phyloP scores from a whole-genome alignment of 371 early-diverging fungal species.

The Umbelopsis sp. region DNA sequence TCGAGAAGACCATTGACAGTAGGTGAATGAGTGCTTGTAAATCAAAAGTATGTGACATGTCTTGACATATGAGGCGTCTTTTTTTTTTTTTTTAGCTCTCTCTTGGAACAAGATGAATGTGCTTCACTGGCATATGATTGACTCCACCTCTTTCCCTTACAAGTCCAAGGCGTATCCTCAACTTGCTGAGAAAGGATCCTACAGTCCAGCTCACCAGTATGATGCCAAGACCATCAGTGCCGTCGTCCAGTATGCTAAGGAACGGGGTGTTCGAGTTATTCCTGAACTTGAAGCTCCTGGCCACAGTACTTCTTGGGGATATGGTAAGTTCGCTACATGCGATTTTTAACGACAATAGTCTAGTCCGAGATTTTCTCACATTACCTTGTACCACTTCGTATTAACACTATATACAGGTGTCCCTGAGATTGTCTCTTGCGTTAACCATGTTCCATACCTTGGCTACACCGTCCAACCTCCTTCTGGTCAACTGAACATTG shows the following conservation, averaged over 20 bases:
- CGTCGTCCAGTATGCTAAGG: constrained; percentile 55
- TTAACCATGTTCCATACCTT: constrained; percentile 37
- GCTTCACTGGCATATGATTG: constrained; percentile 66
- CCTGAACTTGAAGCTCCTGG: constrained; percentile 67
- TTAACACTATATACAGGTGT: constrained; percentile 18
- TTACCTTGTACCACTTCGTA: neutral
- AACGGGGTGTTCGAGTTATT: constrained; percentile 67
- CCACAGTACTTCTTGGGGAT: constrained; percentile 40
- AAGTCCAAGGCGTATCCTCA: constrained; percentile 49
- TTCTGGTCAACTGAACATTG: constrained; percentile 66
- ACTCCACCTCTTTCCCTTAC: constrained; percentile 48
- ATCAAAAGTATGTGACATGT: neutral
- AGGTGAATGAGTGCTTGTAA: constrained; percentile 7
- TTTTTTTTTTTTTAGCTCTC: constrained; percentile 39
- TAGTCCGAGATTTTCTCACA: neutral
- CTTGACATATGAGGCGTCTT: constrained; percentile 36
- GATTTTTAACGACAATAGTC: too few relatives aligned
- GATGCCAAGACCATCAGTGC: constrained; percentile 49
- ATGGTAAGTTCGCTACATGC: constrained; percentile 20
- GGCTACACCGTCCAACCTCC: constrained; percentile 56
- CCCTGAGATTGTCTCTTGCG: constrained; percentile 53
- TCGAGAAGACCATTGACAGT: constrained; percentile 53
- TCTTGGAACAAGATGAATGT: constrained; percentile 71
- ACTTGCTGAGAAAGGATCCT: constrained; percentile 58
- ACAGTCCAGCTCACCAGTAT: constrained; percentile 50